These are phyloP conservation scores for Coemansia sp. DNA, from an alignment of 192 early-diverging fungal species.

Conservation along the genomic window DNA sequence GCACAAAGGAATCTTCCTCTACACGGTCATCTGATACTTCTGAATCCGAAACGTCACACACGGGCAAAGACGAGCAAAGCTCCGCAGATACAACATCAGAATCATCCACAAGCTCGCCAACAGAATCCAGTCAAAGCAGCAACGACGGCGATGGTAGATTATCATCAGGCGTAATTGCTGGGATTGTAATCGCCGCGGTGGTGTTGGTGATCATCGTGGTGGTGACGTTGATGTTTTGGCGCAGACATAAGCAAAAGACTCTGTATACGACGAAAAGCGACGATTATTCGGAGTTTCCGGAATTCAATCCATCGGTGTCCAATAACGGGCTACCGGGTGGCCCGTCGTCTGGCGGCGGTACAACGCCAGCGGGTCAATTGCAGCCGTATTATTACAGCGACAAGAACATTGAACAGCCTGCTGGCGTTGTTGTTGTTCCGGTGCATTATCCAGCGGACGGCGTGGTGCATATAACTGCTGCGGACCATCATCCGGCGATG, in stretches of 20 bases:
- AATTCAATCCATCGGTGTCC: conserved; percentile 39
- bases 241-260: conserved; percentile 40
- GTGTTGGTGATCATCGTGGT: conserved; percentile 15
- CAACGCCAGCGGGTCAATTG: neutral
- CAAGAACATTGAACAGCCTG: neutral
- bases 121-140: neutral
- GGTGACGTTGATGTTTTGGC: conserved; percentile 42
- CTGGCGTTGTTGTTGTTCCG: neutral
- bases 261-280: conserved; percentile 34
- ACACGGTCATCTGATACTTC: too few species aligned
- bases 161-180: conserved; percentile 35
- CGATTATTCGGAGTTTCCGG: conserved; percentile 45
- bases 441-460: neutral
- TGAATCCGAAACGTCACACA: too few species aligned
- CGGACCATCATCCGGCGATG: too few species aligned
- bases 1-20: too few species aligned
- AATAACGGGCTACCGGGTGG: conserved; percentile 12
- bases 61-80: too few species aligned
- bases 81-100: too few species aligned
- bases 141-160: conserved; percentile 8
- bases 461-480: too few species aligned
- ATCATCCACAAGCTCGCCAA: neutral
- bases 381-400: conserved; percentile 16
- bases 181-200: conserved; percentile 33
- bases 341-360: neutral